phyloP scores from a whole-genome alignment of 1,284 basidiomycete genomes.

The Ustilago crameri region DNA sequence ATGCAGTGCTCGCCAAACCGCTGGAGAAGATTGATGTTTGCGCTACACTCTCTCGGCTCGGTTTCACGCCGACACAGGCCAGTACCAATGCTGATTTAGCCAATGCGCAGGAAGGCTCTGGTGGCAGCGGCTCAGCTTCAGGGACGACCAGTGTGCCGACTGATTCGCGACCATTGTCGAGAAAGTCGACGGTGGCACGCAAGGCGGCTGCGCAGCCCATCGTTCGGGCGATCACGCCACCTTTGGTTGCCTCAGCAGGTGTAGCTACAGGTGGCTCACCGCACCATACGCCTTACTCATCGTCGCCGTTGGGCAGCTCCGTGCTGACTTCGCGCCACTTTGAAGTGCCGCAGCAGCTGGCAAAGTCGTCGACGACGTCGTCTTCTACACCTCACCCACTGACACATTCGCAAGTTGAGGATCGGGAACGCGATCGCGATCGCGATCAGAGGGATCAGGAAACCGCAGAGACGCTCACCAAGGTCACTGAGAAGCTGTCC shows the following conservation, averaged over 20 bases:
- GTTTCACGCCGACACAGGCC: conserved; percentile 46
- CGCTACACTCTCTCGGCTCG: conserved; percentile 48
- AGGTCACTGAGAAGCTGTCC: conserved; percentile 36
- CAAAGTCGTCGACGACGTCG: conserved; percentile 6
- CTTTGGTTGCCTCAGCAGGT: conserved; percentile 3
- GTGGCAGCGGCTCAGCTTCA: conserved; percentile 12
- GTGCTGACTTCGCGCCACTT: conserved; percentile 34
- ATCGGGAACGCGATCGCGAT: conserved; percentile 12
- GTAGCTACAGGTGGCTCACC: conserved; percentile 16
- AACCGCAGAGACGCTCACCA: conserved; percentile 43
- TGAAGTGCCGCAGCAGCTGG: conserved; percentile 24
- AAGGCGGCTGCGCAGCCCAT: conserved; percentile 25
- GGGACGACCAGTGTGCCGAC: conserved; percentile 33
- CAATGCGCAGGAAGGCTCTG: conserved; percentile 5
- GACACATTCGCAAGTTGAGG: conserved; percentile 12
- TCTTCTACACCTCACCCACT: conserved; percentile 13
- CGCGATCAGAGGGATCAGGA: conserved; percentile 28
- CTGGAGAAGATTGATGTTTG: conserved; percentile 59
- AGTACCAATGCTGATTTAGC: conserved; percentile 6
- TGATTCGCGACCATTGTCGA: conserved; percentile 37
- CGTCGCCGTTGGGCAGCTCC: conserved; percentile 38
- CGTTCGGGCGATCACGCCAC: conserved; percentile 25
- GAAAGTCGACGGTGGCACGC: conserved; percentile 38
- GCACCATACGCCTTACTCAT: conserved; percentile 41
- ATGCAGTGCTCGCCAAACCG: conserved; percentile 61